Percentiles rank a stretch among this genome's conserved stretches.
Evolutionary conservation across 2,329 filamentous ascomycete genomes (phyloP).

Genomic region (Diaporthe vexans): DNA sequence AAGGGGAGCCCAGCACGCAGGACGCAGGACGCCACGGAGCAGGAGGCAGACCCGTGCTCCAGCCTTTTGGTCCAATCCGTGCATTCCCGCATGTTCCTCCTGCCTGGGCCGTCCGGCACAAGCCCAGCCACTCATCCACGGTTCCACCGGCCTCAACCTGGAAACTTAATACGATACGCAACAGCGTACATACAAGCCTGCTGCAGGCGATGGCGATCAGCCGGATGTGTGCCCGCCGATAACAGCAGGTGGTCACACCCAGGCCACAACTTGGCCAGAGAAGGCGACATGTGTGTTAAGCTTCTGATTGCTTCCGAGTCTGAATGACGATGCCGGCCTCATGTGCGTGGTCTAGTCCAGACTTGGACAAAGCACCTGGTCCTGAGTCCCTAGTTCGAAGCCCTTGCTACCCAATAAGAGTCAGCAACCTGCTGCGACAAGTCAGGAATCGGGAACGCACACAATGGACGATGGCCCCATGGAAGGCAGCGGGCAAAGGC

Average conservation of each 20-base stretch:
- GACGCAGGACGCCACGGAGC: neutral
- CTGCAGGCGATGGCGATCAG: slow-evolving; percentile 17
- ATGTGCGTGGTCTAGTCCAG: neutral
- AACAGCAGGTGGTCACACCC: slow-evolving; percentile 10
- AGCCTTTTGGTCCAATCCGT: neutral
- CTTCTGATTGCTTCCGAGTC: neutral
- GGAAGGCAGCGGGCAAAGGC: neutral
- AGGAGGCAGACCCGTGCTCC: slow-evolving; percentile 8
- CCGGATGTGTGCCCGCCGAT: slow-evolving; percentile 1
- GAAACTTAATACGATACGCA: neutral
- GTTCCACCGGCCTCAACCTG: neutral
- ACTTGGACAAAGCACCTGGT: neutral
- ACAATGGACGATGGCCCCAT: neutral
- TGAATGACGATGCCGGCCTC: slow-evolving; percentile 3
- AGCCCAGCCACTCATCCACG: slow-evolving; percentile 8
- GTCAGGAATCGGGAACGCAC: slow-evolving; percentile 1
- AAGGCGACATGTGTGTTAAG: neutral
- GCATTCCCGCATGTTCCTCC: slow-evolving; percentile 22
- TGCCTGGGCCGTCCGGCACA: slow-evolving; percentile 18
- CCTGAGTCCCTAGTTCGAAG: neutral
- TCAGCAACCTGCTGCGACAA: neutral
- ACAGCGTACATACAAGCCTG: neutral
- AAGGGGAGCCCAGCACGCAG: neutral
- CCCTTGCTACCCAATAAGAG: neutral
- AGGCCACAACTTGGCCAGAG: slow-evolving; percentile 1